These are phyloP conservation scores for Tricholoma terreum DNA, from an alignment of 768 basidiomycete species.

Conservation along the genomic window DNA sequence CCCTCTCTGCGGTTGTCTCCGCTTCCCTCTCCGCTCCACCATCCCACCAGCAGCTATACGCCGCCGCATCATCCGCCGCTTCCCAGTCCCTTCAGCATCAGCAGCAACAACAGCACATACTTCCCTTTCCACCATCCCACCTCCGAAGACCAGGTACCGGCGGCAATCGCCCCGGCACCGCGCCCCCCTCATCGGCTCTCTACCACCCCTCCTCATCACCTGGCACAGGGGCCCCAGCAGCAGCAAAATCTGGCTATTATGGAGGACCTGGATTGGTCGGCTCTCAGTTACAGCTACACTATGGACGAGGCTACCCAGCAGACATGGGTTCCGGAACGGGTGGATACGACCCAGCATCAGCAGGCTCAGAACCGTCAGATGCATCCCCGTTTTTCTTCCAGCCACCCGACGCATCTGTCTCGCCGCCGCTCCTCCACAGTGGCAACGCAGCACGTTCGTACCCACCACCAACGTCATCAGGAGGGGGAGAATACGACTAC, in stretches of 20 bases:
- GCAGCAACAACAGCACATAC: slow-evolving; percentile 5
- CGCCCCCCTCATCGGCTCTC: slow-evolving; percentile 6
- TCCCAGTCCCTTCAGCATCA: slow-evolving; percentile 2
- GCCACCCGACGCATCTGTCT: slow-evolving; percentile 42
- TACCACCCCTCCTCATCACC: slow-evolving; percentile 2
- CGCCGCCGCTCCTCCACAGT: slow-evolving; percentile 36
- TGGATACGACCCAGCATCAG: slow-evolving; percentile 17
- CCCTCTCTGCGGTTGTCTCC: slow-evolving; percentile 41
- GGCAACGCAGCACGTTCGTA: slow-evolving; percentile 24
- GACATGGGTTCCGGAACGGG: slow-evolving; percentile 11
- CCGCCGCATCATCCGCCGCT: slow-evolving; percentile 4
- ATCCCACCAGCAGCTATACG: slow-evolving; percentile 22
- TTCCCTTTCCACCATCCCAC: not conserved
- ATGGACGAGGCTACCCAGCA: slow-evolving; percentile 34
- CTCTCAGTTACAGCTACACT: slow-evolving; percentile 31
- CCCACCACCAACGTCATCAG: slow-evolving; percentile 6
- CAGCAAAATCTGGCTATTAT: slow-evolving; percentile 6
- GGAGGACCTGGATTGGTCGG: not conserved
- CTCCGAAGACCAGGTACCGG: not conserved
- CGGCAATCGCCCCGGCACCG: slow-evolving; percentile 1
- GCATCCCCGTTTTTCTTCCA: slow-evolving; percentile 77
- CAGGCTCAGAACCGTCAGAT: slow-evolving; percentile 31
- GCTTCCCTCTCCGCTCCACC: slow-evolving; percentile 53
- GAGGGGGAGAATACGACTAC: slow-evolving; percentile 52
- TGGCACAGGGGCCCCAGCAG: not conserved